Conservation (phyloP, 345 rosid genomes). For the Aquilaria yunnanensis region DNA sequence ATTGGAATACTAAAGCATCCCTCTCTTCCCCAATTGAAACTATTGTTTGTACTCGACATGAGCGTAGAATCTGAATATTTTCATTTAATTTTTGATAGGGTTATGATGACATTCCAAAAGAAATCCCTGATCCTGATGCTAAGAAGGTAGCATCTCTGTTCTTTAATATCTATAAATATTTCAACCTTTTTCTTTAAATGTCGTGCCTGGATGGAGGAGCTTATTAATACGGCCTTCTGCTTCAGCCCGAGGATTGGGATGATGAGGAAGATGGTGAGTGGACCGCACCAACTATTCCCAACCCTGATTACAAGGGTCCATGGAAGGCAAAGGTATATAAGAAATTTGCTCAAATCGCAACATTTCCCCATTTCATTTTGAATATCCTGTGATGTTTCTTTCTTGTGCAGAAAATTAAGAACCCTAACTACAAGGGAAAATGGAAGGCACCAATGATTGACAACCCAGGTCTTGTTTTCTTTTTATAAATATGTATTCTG, state of each 20-base stretch:
- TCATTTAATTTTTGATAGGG: constrained; percentile 31
- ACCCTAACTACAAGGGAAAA: constrained; percentile 90
- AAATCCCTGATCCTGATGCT: constrained; percentile 79
- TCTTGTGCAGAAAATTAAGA: constrained; percentile 75
- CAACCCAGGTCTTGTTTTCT: constrained; percentile 72
- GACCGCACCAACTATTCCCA: constrained; percentile 91
- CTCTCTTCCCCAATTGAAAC: not conserved
- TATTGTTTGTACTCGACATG: not conserved
- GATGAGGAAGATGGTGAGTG: constrained; percentile 99
- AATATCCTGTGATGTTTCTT: not conserved
- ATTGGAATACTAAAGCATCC: not conserved
- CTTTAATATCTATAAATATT: not conserved
- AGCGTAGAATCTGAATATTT: not conserved
- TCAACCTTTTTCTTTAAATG: not conserved
- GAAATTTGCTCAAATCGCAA: constrained; percentile 2
- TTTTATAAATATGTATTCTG: not conserved
- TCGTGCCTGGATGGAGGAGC: not conserved
- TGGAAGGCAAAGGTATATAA: constrained; percentile 84
- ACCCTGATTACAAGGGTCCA: constrained; percentile 96
- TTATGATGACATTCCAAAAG: constrained; percentile 94
- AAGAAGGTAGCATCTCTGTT: constrained; percentile 52
- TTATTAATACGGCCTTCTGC: constrained; percentile 7
- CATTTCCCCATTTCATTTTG: constrained; percentile 4
- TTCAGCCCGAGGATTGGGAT: constrained; percentile 99
- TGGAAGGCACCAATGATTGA: constrained; percentile 98